phyloP scores from a whole-genome alignment of 169 alveolate species.

The Neospora caninum region DNA sequence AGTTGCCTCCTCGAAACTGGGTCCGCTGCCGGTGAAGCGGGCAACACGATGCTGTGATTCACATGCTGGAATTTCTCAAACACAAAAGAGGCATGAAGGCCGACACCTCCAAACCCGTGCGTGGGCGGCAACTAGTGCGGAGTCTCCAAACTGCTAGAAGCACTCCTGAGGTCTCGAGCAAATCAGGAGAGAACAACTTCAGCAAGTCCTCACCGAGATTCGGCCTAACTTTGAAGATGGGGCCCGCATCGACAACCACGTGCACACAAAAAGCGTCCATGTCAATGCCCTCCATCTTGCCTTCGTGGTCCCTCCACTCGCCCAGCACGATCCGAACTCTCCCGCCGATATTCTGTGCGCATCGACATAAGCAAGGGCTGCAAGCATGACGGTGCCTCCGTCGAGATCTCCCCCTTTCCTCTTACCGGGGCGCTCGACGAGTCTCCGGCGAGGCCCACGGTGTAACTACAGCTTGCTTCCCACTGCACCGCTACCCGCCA shows the following conservation, averaged over 20 bases:
- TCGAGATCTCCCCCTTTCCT: too few species aligned
- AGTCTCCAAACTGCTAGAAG: not conserved
- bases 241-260: conserved; percentile 51
- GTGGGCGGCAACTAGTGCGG: not conserved
- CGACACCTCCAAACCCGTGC: not conserved
- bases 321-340: conserved; percentile 57
- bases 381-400: not conserved
- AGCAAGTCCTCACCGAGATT: not conserved
- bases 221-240: conserved; percentile 46
- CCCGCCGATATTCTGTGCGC: conserved; percentile 64
- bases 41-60: too few species aligned
- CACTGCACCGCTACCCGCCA: too few species aligned
- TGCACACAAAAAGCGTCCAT: conserved; percentile 42
- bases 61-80: too few species aligned
- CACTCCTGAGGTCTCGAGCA: too few species aligned
- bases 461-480: too few species aligned
- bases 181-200: too few species aligned
- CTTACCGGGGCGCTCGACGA: too few species aligned
- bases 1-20: too few species aligned
- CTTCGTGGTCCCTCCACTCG: conserved; percentile 62
- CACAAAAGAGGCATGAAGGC: not conserved
- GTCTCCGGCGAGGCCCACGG: too few species aligned
- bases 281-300: conserved; percentile 54
- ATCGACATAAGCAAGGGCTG: not conserved
- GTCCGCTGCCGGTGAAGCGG: too few species aligned